Base-by-base conservation (phyloP, 495 filamentous ascomycete species). In the Neurospora sp. region DNA sequence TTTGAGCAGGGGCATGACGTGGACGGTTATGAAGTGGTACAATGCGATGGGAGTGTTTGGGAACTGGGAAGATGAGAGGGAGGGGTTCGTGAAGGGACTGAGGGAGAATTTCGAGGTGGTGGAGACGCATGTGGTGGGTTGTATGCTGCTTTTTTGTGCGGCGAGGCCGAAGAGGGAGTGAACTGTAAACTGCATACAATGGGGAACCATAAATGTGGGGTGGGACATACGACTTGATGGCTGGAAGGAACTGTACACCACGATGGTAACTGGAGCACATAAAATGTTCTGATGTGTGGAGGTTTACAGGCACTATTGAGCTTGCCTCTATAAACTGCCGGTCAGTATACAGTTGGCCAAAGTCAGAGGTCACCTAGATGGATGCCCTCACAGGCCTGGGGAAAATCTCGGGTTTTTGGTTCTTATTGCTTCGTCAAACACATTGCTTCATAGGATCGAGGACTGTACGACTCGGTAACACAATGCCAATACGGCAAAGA, bases 31-130 rank as follows among this genome's bases (percentile, higher is more conserved):
- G 74, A 76, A 37, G 69, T 75, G 38, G 59, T 86, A 76, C 69
- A 81, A 77, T 73, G 41, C 12, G 69, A 20, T 71, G 31, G 77
- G 80, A 38, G 69, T 75, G 31, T 79, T 79, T 22, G 74, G 75
- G 4, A 78, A 82, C 68, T 78, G 73, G 72, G 53, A 71, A 4
- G 78, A 81, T 71, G 74, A 9, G 40, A 70, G 53, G 45, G 78
- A 74, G 61, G 76, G 76, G n/a, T 82, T 84, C 71, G 83, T 84
- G 48, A 71, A 73, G 12, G 74, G 69, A 3, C 71, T 87, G 73
- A 73, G 81, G 20, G 70, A 44, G 41, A 68, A 76, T 18, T 82
- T 80, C 48, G 76, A 73, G 37, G 76, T 79, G 31, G 81, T 82
- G 6, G 75, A 82, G 65, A 77, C 76, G 0, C 72, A 70, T 59